Evolutionary conservation across 768 basidiomycete genomes (phyloP), one percentile per base, ranked within the genome.

Genomic region (Amanita fuliginea): DNA sequence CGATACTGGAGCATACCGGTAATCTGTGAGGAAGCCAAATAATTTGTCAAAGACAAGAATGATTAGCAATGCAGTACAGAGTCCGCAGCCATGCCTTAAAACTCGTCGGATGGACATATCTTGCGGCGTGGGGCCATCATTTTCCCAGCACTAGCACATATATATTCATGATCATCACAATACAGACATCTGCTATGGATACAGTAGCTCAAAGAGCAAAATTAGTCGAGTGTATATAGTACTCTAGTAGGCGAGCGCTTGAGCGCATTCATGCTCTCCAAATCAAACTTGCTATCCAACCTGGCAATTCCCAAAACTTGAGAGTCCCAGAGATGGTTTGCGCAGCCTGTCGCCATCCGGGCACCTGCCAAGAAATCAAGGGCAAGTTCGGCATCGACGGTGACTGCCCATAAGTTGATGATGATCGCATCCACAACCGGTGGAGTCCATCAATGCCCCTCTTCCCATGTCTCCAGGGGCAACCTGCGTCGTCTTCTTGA

Each of bases 381-480:
- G 46, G 26, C 46, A 26, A 47, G 16, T 11, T 10, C 9, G n/a
- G 9, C 21, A 24, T 8, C n/a, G 16, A 19, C 5, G 11, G 26
- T 26, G 16, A 8, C 21, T 30, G 18, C 30, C 32, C 36, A 35
- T 19, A 2, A 24, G 2, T 42, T 14, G 44, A 43, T 28, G 2
- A 35, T 14, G 44, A 43, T 28, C 42, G 36, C 1, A 13, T 50
- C 60, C 63, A 61, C 18, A 60, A 41, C 18, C 48, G 53, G 22
- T 42, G 43, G 32, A 65, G 44, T 6, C 62, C 59, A 19, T 47
- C 49, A 6, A 64, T 56, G 9, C 63, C 63, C 14, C 63, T 54
- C 14, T 47, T 41, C 11, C 57, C 63, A 51, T 65, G 64, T 22
- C 59, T 54, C 49, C 47, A 39, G 16, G 61, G 55, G 49, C 56